Evolutionary conservation across 192 early-diverging fungal species (phyloP).

Genomic region (Umbelopsis sp.): DNA sequence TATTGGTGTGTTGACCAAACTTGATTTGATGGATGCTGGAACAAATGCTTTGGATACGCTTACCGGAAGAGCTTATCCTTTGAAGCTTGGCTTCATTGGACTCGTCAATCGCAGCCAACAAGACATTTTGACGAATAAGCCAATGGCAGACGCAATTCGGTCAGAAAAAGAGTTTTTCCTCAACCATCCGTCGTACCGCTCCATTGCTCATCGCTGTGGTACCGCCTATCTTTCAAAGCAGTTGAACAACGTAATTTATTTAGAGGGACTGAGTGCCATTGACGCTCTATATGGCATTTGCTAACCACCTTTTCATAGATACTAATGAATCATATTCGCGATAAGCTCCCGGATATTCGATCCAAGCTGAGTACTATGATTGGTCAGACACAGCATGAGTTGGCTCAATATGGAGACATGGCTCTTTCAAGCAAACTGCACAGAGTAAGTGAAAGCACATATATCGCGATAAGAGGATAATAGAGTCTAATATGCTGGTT

Average conservation of each 20-base stretch:
- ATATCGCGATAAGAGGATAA: background rate
- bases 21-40: slow-evolving; percentile 86
- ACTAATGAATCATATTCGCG: slow-evolving; percentile 78
- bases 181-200: slow-evolving; percentile 71
- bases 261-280: background rate
- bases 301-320: slow-evolving; percentile 41
- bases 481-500: background rate
- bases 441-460: slow-evolving; percentile 31
- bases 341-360: slow-evolving; percentile 77
- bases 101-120: slow-evolving; percentile 84
- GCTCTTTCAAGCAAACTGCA: slow-evolving; percentile 51
- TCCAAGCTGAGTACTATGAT: slow-evolving; percentile 76
- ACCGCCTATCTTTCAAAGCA: slow-evolving; percentile 69
- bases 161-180: slow-evolving; percentile 72
- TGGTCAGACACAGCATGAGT: slow-evolving; percentile 76
- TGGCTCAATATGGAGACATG: slow-evolving; percentile 67
- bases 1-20: slow-evolving; percentile 80
- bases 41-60: slow-evolving; percentile 82
- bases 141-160: slow-evolving; percentile 70
- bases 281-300: background rate
- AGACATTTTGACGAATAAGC: slow-evolving; percentile 72
- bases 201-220: slow-evolving; percentile 72
- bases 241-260: slow-evolving; percentile 58
- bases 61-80: slow-evolving; percentile 72
- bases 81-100: slow-evolving; percentile 83